Conservation (phyloP, 2,329 filamentous ascomycete genomes). For the Sporothrix inflata region DNA sequence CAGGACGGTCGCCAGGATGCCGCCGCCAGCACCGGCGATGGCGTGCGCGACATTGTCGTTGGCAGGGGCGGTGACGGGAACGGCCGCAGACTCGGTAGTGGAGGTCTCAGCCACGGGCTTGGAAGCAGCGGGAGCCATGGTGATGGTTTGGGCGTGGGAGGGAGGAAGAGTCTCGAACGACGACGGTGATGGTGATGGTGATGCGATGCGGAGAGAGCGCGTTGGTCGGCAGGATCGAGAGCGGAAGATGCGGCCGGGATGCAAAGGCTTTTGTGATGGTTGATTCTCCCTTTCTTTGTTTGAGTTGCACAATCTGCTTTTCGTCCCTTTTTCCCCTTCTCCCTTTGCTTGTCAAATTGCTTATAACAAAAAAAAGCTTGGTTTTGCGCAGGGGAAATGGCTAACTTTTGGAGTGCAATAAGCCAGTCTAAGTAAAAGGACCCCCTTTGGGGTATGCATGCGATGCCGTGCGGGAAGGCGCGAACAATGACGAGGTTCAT, state of each 20-base stretch:
- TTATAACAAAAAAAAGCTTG: neutral
- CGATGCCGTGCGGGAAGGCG: conserved; percentile 8
- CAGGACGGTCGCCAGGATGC: conserved; percentile 91
- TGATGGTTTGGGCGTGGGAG: neutral
- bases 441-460: conserved; percentile 17
- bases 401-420: conserved; percentile 13
- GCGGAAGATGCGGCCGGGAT: neutral
- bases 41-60: conserved; percentile 98
- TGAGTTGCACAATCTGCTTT: neutral
- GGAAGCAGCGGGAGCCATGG: conserved; percentile 33
- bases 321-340: neutral
- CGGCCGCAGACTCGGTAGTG: conserved; percentile 46
- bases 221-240: conserved; percentile 14
- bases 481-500: conserved; percentile 24
- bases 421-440: conserved; percentile 9
- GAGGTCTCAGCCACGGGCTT: conserved; percentile 25
- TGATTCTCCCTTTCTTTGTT: conserved; percentile 9
- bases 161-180: neutral
- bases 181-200: neutral
- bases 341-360: neutral
- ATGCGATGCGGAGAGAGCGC: conserved; percentile 7
- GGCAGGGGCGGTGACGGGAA: conserved; percentile 75
- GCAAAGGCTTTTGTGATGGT: neutral
- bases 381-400: conserved; percentile 11
- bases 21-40: conserved; percentile 88